Evolutionary conservation across 768 basidiomycete genomes (phyloP), one percentile per base, ranked within the genome.

Genomic region (Kwoniella bestiolae): DNA sequence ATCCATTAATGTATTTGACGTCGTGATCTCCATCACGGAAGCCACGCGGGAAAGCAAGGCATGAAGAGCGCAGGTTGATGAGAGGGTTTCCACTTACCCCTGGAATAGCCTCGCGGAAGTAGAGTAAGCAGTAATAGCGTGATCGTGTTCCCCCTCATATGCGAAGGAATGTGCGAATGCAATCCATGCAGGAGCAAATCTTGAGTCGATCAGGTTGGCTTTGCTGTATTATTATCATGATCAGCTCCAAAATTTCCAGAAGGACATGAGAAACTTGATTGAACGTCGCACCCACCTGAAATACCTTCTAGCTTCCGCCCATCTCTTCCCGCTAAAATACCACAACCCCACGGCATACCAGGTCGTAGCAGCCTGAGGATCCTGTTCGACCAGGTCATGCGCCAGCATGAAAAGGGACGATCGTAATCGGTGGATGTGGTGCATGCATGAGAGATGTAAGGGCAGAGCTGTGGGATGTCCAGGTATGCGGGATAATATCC

Each of bases 291-390:
- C 84, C 51, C 62, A 92, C 93, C 94, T 95, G 79, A 98, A 95
- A 78, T 94, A 98, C 69, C 94, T 89, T 71, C 95, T 84, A 2
- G 94, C 92, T 72, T 95, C 91, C 11, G 88, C 83, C 90, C 91
- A 99, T 75, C 94, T 91, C 56, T 86, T 86, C 29, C 88, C 87
- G 32, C 89, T 86, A 61, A 95, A 86, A 82, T 99, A 98, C 91
- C 94, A 99, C 23, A 97, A 88, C 0, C 94, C 96, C 25, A 98
- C 96, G 3, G 96, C 92, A 81, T 98, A 99, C 96, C 96, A 99
- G 72, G 92, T 94, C 58, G 92, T 86, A 0, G 93, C 89, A 46
- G 91, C 90, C 75, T 94, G 91, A 0, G 96, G 94, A 77, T 97
- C 94, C 51, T 87, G 87, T 60, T 97, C 92, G 18, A 97, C 94